phyloP scores from a whole-genome alignment of 108 stramenopile genomes.

The Cylindrotheca closterium region DNA sequence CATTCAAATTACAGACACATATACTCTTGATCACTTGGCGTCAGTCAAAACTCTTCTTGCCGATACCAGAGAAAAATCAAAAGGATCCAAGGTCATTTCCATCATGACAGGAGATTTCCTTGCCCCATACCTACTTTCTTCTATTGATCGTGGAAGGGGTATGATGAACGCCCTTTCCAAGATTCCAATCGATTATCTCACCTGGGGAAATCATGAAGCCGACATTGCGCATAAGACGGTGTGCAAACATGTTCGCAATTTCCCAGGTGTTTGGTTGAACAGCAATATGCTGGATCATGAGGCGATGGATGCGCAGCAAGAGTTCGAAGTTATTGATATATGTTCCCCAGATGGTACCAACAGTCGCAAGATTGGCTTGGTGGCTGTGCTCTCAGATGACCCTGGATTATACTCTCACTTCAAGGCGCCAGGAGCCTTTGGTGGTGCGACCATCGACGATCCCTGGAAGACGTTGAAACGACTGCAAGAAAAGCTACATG shows the following conservation, averaged over 20 bases:
- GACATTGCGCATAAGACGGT: conserved; percentile 42
- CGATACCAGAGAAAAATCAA: conserved; percentile 11
- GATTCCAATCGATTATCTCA: conserved; percentile 35
- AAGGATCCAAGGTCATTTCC: conserved; percentile 19
- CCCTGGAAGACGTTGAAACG: conserved; percentile 42
- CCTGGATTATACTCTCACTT: conserved; percentile 45
- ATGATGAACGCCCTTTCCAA: conserved; percentile 49
- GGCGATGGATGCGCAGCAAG: conserved; percentile 36
- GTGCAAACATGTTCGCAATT: conserved; percentile 31
- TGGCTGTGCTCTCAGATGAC: conserved; percentile 42
- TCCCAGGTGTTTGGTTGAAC: conserved; percentile 46
- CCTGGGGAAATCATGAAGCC: conserved; percentile 55
- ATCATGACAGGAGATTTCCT: conserved; percentile 46
- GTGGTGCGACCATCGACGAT: conserved; percentile 40
- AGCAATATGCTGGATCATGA: conserved; percentile 54
- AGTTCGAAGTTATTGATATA: conserved; percentile 39
- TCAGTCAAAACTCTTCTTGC: conserved; percentile 41
- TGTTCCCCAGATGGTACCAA: conserved; percentile 31
- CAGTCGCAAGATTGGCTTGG: conserved; percentile 34
- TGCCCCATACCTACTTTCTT: conserved; percentile 36
- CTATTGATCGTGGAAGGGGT: conserved; percentile 48
- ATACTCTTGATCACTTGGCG: conserved; percentile 48
- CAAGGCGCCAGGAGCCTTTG: conserved; percentile 41
- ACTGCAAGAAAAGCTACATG: conserved; percentile 30
- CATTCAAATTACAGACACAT: conserved; percentile 54